These are phyloP conservation scores for Nicotiana paniculata DNA, from an alignment of 257 asterid genomes.

Conservation along the genomic window DNA sequence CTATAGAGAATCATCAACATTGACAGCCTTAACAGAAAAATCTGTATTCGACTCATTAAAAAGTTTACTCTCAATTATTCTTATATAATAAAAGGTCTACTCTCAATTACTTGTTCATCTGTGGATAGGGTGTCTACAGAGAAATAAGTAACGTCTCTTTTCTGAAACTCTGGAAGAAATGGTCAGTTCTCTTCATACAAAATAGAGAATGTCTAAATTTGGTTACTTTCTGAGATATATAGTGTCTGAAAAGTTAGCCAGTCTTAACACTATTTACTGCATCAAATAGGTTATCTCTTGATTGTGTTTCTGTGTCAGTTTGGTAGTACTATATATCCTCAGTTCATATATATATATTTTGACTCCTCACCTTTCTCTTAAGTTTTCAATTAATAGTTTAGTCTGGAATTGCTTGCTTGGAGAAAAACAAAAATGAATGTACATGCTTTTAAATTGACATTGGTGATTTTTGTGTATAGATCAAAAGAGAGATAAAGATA, in stretches of 20 bases:
- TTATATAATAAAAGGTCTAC: not conserved
- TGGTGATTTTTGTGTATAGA: conserved; percentile 13
- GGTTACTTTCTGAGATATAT: not conserved
- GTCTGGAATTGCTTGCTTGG: not conserved
- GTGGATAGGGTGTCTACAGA: not conserved
- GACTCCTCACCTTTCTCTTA: not conserved
- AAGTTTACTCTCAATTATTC: not conserved
- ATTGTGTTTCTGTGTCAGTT: not conserved
- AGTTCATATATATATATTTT: not conserved
- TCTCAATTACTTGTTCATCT: not conserved
- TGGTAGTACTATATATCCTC: not conserved
- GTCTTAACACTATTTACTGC: not conserved
- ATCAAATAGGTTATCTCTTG: not conserved
- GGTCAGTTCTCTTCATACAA: not conserved
- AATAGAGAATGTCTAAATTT: not conserved
- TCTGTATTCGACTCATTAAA: not conserved
- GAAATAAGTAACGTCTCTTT: not conserved
- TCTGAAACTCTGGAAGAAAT: not conserved
- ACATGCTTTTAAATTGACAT: not conserved
- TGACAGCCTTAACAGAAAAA: not conserved
- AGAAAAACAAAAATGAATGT: not conserved
- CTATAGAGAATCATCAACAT: not conserved
- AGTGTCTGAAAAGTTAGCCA: not conserved
- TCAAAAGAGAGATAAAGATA: conserved; percentile 43
- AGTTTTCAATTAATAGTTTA: not conserved